These are phyloP conservation scores for Globisporangium radiosum DNA, from an alignment of 352 stramenopile species.

Conservation along the genomic window DNA sequence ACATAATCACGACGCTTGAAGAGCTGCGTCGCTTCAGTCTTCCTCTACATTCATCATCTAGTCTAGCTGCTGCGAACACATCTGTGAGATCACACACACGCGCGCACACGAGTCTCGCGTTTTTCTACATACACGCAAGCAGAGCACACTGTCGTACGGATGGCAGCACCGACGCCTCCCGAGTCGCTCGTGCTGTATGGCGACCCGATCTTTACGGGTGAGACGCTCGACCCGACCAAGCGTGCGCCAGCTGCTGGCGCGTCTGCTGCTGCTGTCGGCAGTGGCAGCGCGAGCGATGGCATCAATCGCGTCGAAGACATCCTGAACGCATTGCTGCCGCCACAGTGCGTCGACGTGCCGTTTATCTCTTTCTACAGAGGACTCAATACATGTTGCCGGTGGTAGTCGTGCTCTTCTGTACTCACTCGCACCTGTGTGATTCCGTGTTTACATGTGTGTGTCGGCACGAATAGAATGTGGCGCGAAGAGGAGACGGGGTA, in stretches of 20 bases:
- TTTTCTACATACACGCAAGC: too few relatives aligned
- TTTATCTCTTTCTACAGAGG: neutral
- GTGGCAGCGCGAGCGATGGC: slow-evolving; percentile 30
- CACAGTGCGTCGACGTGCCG: slow-evolving; percentile 39
- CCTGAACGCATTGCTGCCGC: slow-evolving; percentile 66
- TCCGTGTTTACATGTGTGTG: neutral
- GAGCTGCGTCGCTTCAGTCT: too few relatives aligned
- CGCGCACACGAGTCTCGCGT: too few relatives aligned
- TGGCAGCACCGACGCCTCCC: slow-evolving; percentile 60
- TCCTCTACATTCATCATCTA: too few relatives aligned
- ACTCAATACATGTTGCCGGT: too few relatives aligned
- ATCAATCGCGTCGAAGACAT: slow-evolving; percentile 70
- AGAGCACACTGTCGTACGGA: slow-evolving; percentile 9
- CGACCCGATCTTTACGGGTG: slow-evolving; percentile 87
- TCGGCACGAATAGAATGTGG: slow-evolving; percentile 50
- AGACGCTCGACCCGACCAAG: slow-evolving; percentile 59
- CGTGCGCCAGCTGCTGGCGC: slow-evolving; percentile 15
- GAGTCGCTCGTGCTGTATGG: slow-evolving; percentile 88
- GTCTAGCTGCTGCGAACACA: too few relatives aligned
- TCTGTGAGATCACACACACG: too few relatives aligned
- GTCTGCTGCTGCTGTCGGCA: slow-evolving; percentile 6
- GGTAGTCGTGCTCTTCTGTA: too few relatives aligned
- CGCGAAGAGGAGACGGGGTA: slow-evolving; percentile 68
- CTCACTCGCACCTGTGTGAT: too few relatives aligned
- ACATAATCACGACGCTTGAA: too few relatives aligned